These are phyloP conservation scores for Voacanga thouarsii DNA, from an alignment of 257 asterid genomes.

Conservation along the genomic window DNA sequence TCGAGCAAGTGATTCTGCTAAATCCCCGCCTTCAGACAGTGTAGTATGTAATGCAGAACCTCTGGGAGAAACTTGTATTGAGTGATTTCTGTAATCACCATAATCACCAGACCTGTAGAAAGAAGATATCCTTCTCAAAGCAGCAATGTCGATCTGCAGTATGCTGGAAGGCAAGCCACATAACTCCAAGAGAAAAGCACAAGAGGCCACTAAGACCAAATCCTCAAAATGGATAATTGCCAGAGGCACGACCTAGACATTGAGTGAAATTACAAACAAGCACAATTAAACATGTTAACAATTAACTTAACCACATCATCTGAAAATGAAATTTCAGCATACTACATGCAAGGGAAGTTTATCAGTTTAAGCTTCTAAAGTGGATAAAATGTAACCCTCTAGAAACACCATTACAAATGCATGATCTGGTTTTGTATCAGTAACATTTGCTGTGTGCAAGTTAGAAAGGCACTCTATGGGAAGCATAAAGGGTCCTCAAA, in stretches of 20 bases:
- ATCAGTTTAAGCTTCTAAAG: background rate
- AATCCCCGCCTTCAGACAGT: conserved; percentile 53
- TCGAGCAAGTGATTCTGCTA: conserved; percentile 84
- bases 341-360: background rate
- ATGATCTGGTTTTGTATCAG: background rate
- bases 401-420: background rate
- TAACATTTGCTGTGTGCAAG: background rate
- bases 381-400: background rate
- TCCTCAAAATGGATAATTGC: conserved; percentile 88
- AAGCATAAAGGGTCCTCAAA: background rate
- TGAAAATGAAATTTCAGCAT: background rate
- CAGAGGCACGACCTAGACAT: conserved; percentile 77
- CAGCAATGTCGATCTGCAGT: conserved; percentile 79
- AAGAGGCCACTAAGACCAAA: conserved; percentile 87
- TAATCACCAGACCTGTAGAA: conserved; percentile 64
- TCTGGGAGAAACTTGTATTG: conserved; percentile 49
- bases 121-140: conserved; percentile 89
- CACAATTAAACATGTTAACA: background rate
- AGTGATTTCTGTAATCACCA: conserved; percentile 41
- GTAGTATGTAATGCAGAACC: conserved; percentile 52
- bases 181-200: conserved; percentile 83
- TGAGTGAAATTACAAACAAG: conserved; percentile 4
- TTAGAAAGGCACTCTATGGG: background rate
- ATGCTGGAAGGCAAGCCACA: conserved; percentile 75
- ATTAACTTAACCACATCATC: background rate